Percentiles rank a stretch among this genome's conserved stretches.
These are phyloP conservation scores for Claviceps arundinis DNA, from an alignment of 2,329 filamentous ascomycete species.

Conservation along the genomic window DNA sequence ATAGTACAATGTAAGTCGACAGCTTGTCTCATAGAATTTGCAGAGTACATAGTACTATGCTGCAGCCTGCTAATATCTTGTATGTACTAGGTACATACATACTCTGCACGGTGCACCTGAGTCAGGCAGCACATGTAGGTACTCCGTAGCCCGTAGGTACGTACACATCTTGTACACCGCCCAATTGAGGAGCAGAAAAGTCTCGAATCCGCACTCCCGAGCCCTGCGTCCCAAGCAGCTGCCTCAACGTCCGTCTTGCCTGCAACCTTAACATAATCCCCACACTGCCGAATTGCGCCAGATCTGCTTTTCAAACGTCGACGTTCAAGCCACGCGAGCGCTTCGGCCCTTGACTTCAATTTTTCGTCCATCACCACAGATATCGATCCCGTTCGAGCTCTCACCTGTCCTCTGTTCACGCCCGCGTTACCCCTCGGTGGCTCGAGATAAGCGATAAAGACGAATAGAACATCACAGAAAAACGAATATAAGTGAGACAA, in stretches of 20 bases:
- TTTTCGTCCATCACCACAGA: neutral
- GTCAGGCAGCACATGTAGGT: neutral
- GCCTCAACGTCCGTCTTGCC: neutral
- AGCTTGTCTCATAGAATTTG: no score
- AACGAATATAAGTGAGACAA: constrained; percentile 8
- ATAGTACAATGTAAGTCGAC: no score
- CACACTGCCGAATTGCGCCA: neutral
- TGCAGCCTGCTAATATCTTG: no score
- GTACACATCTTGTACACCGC: neutral
- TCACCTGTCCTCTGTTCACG: neutral
- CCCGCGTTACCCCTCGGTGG: constrained; percentile 1
- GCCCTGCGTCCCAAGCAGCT: neutral
- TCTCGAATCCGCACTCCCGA: no score
- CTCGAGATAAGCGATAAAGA: constrained; percentile 5
- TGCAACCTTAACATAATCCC: neutral
- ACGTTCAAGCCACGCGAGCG: neutral
- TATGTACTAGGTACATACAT: no score
- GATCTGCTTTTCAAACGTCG: neutral
- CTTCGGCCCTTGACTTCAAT: neutral
- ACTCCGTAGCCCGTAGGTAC: neutral
- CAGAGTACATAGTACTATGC: no score
- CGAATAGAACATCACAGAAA: neutral
- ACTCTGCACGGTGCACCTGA: neutral
- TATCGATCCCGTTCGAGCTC: neutral
- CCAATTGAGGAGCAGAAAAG: neutral